These are phyloP conservation scores for Trichoderma sp. DNA, from an alignment of 2,329 filamentous ascomycete genomes.

Conservation along the genomic window DNA sequence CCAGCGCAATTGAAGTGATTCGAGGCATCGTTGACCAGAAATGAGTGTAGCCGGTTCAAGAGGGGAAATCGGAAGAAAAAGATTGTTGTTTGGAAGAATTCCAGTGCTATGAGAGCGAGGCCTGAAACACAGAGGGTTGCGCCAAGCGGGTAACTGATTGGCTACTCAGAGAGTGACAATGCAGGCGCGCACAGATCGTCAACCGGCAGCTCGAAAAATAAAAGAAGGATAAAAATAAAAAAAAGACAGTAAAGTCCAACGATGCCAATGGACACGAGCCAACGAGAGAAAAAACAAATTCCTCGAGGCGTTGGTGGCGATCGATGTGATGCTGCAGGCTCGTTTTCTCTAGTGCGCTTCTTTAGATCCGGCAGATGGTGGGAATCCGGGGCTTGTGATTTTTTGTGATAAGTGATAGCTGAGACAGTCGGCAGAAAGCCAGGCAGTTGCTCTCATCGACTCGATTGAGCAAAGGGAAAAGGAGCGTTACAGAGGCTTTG, in stretches of 20 bases:
- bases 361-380: constrained; percentile 24
- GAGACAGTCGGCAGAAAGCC: constrained; percentile 5
- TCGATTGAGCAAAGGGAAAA: constrained; percentile 10
- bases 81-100: constrained; percentile 13
- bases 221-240: background rate
- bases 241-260: background rate
- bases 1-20: constrained; percentile 12
- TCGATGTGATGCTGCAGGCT: constrained; percentile 3
- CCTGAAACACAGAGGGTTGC: constrained; percentile 14
- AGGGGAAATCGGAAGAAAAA: background rate
- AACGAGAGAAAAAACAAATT: background rate
- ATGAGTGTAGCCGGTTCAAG: background rate
- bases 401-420: constrained; percentile 26
- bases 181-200: constrained; percentile 4
- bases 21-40: constrained; percentile 19
- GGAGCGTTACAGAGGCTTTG: constrained; percentile 9
- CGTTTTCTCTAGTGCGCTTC: constrained; percentile 1
- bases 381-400: constrained; percentile 23
- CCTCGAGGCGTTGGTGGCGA: background rate
- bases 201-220: background rate
- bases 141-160: constrained; percentile 8
- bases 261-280: background rate
- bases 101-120: constrained; percentile 9
- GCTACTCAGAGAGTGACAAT: background rate
- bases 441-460: constrained; percentile 21